Percentiles rank a stretch among this genome's conserved stretches.
Conservation (phyloP, 1,139 yeast genomes). For the Hyphopichia khmerensis region DNA sequence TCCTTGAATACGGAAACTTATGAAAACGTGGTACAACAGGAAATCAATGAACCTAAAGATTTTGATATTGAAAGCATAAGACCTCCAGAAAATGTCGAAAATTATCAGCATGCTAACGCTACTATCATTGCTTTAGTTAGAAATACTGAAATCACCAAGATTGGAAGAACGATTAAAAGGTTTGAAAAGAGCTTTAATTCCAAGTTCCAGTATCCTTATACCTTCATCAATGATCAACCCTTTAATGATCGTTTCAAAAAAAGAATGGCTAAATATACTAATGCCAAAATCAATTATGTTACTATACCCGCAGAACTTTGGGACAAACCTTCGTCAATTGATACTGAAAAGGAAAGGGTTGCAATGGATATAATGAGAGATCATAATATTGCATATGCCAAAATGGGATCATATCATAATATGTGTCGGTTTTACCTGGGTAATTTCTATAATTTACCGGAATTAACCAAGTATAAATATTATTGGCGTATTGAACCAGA, state of each 20-base stretch:
- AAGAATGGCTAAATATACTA: constrained; percentile 36
- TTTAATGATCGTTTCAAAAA: constrained; percentile 58
- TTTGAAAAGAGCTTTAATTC: constrained; percentile 66
- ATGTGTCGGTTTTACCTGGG: constrained; percentile 69
- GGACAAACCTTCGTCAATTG: constrained; percentile 64
- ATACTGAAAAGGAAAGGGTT: constrained; percentile 35
- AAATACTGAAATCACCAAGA: constrained; percentile 53
- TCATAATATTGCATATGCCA: constrained; percentile 63
- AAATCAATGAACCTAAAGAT: constrained; percentile 52
- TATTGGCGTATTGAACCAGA: constrained; percentile 86
- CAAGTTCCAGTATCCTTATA: constrained; percentile 76
- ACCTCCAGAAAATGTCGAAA: constrained; percentile 27
- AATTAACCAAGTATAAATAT: constrained; percentile 48
- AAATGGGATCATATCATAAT: constrained; percentile 64
- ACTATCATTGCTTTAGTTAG: constrained; percentile 72
- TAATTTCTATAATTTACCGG: constrained; percentile 61
- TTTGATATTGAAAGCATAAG: constrained; percentile 34
- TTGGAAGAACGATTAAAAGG: constrained; percentile 52
- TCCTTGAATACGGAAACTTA: constrained; percentile 32
- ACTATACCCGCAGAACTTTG: constrained; percentile 55
- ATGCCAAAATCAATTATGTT: constrained; percentile 60
- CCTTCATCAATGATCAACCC: constrained; percentile 70
- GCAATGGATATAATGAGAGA: constrained; percentile 40
- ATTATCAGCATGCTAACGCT: constrained; percentile 60
- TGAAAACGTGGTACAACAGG: constrained; percentile 25